phyloP scores from a whole-genome alignment of 305 asterid genomes.

The Ilex paraguariensis region DNA sequence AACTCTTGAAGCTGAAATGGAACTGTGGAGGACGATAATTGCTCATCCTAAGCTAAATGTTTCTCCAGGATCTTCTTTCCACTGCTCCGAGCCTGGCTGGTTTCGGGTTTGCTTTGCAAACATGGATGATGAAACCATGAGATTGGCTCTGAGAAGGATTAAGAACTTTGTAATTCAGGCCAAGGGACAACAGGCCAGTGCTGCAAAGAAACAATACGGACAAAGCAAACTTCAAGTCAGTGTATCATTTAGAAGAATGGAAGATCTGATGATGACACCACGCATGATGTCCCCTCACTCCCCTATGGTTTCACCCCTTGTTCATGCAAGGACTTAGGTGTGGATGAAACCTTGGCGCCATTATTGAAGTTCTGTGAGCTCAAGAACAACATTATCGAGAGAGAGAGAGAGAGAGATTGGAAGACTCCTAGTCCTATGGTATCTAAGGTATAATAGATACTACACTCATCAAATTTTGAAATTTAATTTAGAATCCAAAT shows the following conservation, averaged over 20 bases:
- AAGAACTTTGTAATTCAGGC: conserved; percentile 35
- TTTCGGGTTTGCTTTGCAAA: conserved; percentile 32
- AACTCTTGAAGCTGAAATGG: conserved; percentile 22
- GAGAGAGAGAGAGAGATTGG: too few relatives aligned
- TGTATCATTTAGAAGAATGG: conserved; percentile 13
- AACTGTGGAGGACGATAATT: conserved; percentile 27
- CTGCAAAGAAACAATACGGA: conserved; percentile 6
- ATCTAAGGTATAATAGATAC: too few relatives aligned
- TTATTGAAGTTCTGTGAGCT: too few relatives aligned
- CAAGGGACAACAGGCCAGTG: conserved; percentile 3
- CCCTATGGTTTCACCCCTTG: conserved; percentile 17
- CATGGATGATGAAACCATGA: background rate
- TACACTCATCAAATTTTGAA: too few relatives aligned
- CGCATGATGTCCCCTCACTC: conserved; percentile 1
- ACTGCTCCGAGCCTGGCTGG: conserved; percentile 36
- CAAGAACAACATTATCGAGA: too few relatives aligned
- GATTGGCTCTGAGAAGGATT: conserved; percentile 34
- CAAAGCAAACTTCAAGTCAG: conserved; percentile 12
- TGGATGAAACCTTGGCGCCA: too few relatives aligned
- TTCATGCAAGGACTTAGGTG: background rate
- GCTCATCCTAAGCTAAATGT: conserved; percentile 35
- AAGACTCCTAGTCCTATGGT: too few relatives aligned
- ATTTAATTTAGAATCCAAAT: too few relatives aligned
- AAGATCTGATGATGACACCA: conserved; percentile 9
- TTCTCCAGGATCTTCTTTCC: conserved; percentile 34